Conservation (phyloP, 2,329 filamentous ascomycete genomes). For the Pyrenophora seminiperda region DNA sequence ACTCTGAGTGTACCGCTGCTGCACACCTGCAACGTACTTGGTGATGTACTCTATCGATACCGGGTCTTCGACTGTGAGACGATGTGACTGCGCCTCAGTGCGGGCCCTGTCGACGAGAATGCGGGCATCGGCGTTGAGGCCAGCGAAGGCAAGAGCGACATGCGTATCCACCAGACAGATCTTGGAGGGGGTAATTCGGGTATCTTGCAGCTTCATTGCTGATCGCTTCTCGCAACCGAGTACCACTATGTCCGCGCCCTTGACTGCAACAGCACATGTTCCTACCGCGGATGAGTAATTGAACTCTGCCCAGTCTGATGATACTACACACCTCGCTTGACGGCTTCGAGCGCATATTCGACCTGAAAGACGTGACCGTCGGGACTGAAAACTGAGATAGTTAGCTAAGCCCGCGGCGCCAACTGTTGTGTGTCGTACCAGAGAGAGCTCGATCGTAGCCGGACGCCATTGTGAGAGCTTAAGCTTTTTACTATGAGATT, state of each 20-base stretch:
- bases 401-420: slow-evolving; percentile 31
- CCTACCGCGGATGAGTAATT: slow-evolving; percentile 58
- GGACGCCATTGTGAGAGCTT: slow-evolving; percentile 71
- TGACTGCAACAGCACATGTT: slow-evolving; percentile 97
- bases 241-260: slow-evolving; percentile 91
- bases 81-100: slow-evolving; percentile 95
- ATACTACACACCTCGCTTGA: slow-evolving; percentile 81
- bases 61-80: slow-evolving; percentile 94
- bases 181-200: slow-evolving; percentile 97
- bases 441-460: slow-evolving; percentile 99
- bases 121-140: slow-evolving; percentile 94
- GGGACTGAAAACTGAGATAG: slow-evolving; percentile 83
- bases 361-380: slow-evolving; percentile 99
- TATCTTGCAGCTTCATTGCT: slow-evolving; percentile 99
- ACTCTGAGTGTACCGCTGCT: slow-evolving; percentile 98
- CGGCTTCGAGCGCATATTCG: slow-evolving; percentile 97
- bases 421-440: slow-evolving; percentile 63
- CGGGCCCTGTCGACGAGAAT: slow-evolving; percentile 98
- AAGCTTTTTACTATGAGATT: neutral
- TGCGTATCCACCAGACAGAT: slow-evolving; percentile 95
- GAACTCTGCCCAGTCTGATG: neutral
- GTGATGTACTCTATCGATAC: slow-evolving; percentile 99
- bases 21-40: slow-evolving; percentile 96
- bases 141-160: slow-evolving; percentile 95
- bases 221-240: slow-evolving; percentile 98